Conservation (phyloP, 805 yeast species). For the Spathaspora arborariae region DNA sequence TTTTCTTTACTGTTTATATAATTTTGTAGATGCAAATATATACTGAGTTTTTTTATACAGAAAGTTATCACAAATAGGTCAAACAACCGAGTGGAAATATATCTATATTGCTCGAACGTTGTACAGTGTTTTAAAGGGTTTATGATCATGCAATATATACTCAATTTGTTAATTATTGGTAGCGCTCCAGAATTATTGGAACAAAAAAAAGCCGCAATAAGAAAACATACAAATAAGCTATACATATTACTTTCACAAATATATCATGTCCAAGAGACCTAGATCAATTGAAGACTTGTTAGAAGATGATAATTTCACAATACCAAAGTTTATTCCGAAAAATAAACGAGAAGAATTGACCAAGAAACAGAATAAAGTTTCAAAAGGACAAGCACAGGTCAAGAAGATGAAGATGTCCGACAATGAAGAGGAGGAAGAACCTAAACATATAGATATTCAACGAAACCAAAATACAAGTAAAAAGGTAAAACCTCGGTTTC, state of each 20-base stretch:
- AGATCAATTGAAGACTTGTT: constrained; percentile 22
- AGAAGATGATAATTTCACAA: constrained; percentile 8
- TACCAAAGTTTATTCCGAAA: constrained; percentile 21
- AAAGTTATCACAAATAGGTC: no score
- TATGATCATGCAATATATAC: no score
- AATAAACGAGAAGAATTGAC: constrained; percentile 11
- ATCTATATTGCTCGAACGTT: no score
- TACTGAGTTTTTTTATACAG: background rate
- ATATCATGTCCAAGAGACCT: constrained; percentile 20
- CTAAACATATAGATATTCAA: background rate
- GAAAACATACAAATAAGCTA: background rate
- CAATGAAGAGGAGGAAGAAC: constrained; percentile 2
- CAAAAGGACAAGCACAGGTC: constrained; percentile 6
- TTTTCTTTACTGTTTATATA: background rate
- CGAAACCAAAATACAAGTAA: constrained; percentile 2
- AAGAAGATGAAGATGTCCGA: background rate
- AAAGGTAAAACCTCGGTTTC: constrained; percentile 38
- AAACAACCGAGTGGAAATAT: no score
- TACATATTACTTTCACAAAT: background rate
- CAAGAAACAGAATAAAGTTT: constrained; percentile 2
- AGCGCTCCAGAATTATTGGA: background rate
- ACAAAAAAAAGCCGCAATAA: background rate
- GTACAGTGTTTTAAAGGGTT: no score
- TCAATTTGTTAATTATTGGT: no score
- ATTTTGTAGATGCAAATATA: background rate